Base-by-base conservation (phyloP, 495 filamentous ascomycete genomes). In the Pyrenula aspistea region DNA sequence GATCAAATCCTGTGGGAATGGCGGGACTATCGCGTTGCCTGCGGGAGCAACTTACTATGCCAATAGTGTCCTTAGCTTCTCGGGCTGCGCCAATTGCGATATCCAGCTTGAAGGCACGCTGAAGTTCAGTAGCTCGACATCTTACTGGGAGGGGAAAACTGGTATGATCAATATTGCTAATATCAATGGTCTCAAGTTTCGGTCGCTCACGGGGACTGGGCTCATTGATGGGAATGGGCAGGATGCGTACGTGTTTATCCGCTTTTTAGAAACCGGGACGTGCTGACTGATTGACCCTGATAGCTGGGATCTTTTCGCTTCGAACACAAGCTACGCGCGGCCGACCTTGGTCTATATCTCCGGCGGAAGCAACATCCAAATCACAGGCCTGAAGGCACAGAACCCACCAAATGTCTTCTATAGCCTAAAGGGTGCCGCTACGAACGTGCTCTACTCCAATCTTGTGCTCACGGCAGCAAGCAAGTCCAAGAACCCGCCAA, bases 141-240 rank as follows among this genome's bases (percentile, higher is more conserved):
- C 59, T 36, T 71, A 71, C 58, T 75, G 73, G 73, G 57, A 65
- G 8, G 70, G 70, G 10, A 63, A 62, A 15, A 70, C 63, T 1
- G 68, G 68, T 1, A 73, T 75, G 60, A 69, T 77, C 21, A 65
- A 62, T 22, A 53, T 74, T 12, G 63, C 64, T 20, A 51, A 58
- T 4, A 71, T 74, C 24, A 59, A 57, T 2, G 69, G 67, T 0
- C 63, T 71, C 21, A 73, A 61, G 49, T 62, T 75, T 10, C 63
- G 63, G 2, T 75, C 72, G 10, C 8, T 70, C 2, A 71, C 73
- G 0, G 74, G 74, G 2, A 55, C 49, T 0, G 74, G 74, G 10
- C 61, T 76, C 0, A 69, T 77, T 53, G 72, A 77, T 59, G 74
- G 74, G 1, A 74, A 75, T 61, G 73, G 73, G 3, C 73, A 77